Percentiles rank a stretch among this genome's conserved stretches.
phyloP scores from a whole-genome alignment of 2,329 filamentous ascomycete genomes.

The Aspergillus glaucus region DNA sequence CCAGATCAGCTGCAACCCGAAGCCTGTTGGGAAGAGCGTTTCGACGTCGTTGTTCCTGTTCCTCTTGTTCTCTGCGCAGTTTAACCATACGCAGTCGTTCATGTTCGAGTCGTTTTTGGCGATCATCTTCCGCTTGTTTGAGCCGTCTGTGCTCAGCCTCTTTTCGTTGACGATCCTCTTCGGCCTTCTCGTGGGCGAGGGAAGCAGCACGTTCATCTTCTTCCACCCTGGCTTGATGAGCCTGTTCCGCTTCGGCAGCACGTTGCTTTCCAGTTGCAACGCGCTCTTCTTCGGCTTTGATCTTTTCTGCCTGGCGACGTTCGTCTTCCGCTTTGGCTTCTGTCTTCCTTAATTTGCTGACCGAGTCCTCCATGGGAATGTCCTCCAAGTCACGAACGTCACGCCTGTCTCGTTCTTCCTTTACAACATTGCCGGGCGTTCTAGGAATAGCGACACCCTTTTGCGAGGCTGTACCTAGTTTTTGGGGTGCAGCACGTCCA shows the following conservation, averaged over 20 bases:
- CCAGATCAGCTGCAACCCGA: conserved; percentile 39
- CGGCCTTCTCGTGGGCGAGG: conserved; percentile 38
- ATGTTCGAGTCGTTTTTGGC: conserved; percentile 37
- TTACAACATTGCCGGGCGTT: conserved; percentile 19
- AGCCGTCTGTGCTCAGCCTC: conserved; percentile 38
- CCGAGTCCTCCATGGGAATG: conserved; percentile 24
- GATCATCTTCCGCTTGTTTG: conserved; percentile 43
- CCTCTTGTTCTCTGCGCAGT: conserved; percentile 39
- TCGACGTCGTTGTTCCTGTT: conserved; percentile 41
- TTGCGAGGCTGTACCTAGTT: conserved; percentile 1
- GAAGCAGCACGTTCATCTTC: conserved; percentile 28
- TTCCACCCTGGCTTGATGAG: conserved; percentile 28
- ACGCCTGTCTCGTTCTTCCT: conserved; percentile 25
- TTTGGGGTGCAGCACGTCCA: background rate
- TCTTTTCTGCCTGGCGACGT: conserved; percentile 18
- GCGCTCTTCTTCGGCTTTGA: conserved; percentile 25
- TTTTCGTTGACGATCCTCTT: conserved; percentile 37
- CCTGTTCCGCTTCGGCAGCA: conserved; percentile 24
- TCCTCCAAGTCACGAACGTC: conserved; percentile 22
- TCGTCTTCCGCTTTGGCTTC: conserved; percentile 6
- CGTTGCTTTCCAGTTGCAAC: conserved; percentile 24
- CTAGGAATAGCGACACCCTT: conserved; percentile 10
- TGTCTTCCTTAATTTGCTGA: conserved; percentile 6
- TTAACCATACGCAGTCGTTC: conserved; percentile 38
- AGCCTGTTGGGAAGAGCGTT: conserved; percentile 42